These are phyloP conservation scores for Acacia crassicarpa DNA, from an alignment of 306 rosid genomes.

Conservation along the genomic window DNA sequence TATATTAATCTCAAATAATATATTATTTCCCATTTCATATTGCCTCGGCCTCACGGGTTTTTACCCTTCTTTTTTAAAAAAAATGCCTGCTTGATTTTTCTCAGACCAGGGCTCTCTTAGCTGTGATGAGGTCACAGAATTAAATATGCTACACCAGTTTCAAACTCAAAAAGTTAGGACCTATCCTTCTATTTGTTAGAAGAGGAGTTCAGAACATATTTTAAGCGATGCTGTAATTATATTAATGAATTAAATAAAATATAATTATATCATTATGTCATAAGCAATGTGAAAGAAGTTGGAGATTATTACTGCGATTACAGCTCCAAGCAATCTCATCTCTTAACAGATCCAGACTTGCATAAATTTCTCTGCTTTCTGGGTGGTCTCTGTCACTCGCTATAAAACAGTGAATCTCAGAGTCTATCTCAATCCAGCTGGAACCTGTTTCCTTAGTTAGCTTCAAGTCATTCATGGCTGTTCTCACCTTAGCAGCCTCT, in stretches of 20 bases:
- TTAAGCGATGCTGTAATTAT: no score
- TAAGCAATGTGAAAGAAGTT: not conserved
- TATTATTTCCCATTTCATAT: not conserved
- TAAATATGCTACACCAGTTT: not conserved
- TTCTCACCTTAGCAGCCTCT: slow-evolving; percentile 59
- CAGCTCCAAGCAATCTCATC: slow-evolving; percentile 25
- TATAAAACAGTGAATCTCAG: slow-evolving; percentile 50
- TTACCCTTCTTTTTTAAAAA: not conserved
- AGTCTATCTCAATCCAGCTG: slow-evolving; percentile 50
- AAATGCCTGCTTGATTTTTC: not conserved
- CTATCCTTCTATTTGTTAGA: no score
- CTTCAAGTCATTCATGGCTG: slow-evolving; percentile 51
- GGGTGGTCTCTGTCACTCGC: slow-evolving; percentile 54
- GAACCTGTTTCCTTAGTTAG: slow-evolving; percentile 54
- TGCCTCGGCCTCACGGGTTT: not conserved
- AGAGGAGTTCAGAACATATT: no score
- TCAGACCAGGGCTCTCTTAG: not conserved
- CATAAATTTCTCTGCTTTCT: slow-evolving; percentile 45
- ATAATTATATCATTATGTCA: slow-evolving; percentile 1
- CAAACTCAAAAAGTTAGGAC: not conserved
- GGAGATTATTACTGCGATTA: slow-evolving; percentile 18
- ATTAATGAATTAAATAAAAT: not conserved
- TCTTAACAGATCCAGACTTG: slow-evolving; percentile 34
- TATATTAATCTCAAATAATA: no score
- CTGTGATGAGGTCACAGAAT: not conserved